phyloP scores from a whole-genome alignment of 352 stramenopile species.

The Phytophthora pseudosyringae region DNA sequence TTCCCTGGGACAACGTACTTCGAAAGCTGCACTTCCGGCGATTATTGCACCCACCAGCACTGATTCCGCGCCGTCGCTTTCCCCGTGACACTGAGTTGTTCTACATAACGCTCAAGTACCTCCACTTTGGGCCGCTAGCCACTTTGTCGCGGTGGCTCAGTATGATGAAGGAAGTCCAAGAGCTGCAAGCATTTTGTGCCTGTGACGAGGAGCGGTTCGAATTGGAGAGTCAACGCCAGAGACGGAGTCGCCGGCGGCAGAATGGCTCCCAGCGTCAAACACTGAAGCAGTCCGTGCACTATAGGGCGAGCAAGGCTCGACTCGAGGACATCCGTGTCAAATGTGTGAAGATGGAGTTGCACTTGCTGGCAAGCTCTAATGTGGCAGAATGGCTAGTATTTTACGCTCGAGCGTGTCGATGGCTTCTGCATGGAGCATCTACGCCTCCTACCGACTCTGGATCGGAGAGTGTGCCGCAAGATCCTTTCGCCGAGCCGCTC shows the following conservation, averaged over 20 bases:
- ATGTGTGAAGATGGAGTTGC: slow-evolving; percentile 59
- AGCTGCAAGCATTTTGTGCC: slow-evolving; percentile 67
- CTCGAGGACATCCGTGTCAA: slow-evolving; percentile 57
- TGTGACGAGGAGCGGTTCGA: slow-evolving; percentile 65
- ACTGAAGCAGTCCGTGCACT: slow-evolving; percentile 63
- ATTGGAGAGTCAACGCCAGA: slow-evolving; percentile 40
- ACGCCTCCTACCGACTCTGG: slow-evolving; percentile 3
- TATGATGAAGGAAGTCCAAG: slow-evolving; percentile 64
- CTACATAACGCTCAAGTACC: slow-evolving; percentile 66
- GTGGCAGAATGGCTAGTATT: slow-evolving; percentile 67
- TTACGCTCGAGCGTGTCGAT: slow-evolving; percentile 58
- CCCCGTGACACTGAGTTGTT: slow-evolving; percentile 63
- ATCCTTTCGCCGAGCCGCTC: slow-evolving; percentile 51
- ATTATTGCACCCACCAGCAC: slow-evolving; percentile 55
- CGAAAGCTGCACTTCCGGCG: slow-evolving; percentile 44
- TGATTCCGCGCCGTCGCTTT: slow-evolving; percentile 65
- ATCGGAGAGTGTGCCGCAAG: slow-evolving; percentile 29
- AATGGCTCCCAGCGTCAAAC: slow-evolving; percentile 24
- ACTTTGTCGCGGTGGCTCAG: slow-evolving; percentile 59
- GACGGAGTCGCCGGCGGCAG: slow-evolving; percentile 12
- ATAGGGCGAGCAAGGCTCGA: slow-evolving; percentile 62
- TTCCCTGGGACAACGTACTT: slow-evolving; percentile 14
- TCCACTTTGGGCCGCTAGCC: slow-evolving; percentile 71
- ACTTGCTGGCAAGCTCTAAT: slow-evolving; percentile 59
- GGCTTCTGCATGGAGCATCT: slow-evolving; percentile 52